phyloP scores from a whole-genome alignment of 306 rosid species.

The Crataegus laevigata region DNA sequence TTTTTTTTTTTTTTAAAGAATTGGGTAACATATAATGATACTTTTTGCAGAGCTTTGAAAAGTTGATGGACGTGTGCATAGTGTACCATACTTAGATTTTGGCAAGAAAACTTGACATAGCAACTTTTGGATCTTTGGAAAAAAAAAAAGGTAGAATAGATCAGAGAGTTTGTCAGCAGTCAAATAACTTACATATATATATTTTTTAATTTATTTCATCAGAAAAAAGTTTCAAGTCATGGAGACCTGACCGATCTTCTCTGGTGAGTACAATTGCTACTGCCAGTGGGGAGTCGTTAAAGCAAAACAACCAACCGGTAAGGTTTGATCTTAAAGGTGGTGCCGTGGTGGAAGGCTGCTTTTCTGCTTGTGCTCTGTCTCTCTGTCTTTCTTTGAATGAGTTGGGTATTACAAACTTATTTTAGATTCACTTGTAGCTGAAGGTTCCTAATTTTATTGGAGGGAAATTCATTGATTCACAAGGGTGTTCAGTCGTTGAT shows the following conservation, averaged over 20 bases:
- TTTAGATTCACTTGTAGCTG: constrained; percentile 35
- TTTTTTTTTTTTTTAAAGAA: background rate
- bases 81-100: background rate
- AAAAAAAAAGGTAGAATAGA: background rate
- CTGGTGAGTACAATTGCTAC: constrained; percentile 24
- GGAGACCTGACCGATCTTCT: constrained; percentile 47
- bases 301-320: constrained; percentile 47
- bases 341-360: constrained; percentile 6
- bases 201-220: constrained; percentile 13
- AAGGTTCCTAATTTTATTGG: constrained; percentile 73
- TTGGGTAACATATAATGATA: background rate
- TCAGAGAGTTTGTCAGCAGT: background rate
- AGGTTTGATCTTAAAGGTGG: constrained; percentile 16
- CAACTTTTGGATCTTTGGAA: background rate
- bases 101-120: background rate
- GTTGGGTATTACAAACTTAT: constrained; percentile 16
- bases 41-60: constrained; percentile 2
- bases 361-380: background rate
- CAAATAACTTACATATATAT: background rate
- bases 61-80: background rate
- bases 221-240: constrained; percentile 54
- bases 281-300: constrained; percentile 19
- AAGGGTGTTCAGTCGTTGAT: constrained; percentile 36
- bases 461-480: constrained; percentile 50
- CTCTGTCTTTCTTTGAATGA: constrained; percentile 2